Evolutionary conservation across 306 rosid species (phyloP).

Genomic region (Vigna nakashimae): DNA sequence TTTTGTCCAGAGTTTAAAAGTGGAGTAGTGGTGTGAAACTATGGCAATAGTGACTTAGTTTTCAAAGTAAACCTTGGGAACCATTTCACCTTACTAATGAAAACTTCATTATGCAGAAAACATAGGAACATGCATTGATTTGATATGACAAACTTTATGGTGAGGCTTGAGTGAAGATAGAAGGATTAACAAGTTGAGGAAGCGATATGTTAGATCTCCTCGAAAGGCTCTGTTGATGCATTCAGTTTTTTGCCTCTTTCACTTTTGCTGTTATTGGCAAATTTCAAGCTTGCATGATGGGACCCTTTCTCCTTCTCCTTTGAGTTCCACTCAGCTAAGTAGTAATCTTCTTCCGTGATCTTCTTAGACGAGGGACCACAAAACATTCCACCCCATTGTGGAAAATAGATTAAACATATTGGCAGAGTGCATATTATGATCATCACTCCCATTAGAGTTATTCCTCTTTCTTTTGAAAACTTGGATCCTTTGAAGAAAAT

Average conservation of each 20-base stretch:
- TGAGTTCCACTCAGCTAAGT: slow-evolving; percentile 72
- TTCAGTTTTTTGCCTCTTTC: slow-evolving; percentile 63
- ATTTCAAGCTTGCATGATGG: slow-evolving; percentile 69
- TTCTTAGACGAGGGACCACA: slow-evolving; percentile 61
- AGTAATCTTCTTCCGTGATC: slow-evolving; percentile 77
- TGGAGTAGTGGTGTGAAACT: too few species aligned
- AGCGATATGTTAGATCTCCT: slow-evolving; percentile 38
- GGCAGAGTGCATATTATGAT: slow-evolving; percentile 77
- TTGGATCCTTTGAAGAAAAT: slow-evolving; percentile 84
- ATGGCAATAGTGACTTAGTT: too few species aligned
- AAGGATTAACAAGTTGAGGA: slow-evolving; percentile 13
- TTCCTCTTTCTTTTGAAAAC: slow-evolving; percentile 78
- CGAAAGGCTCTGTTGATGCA: slow-evolving; percentile 54
- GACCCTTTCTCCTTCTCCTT: slow-evolving; percentile 68
- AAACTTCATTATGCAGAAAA: slow-evolving; percentile 20
- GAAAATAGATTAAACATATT: slow-evolving; percentile 64
- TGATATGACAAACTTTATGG: not conserved
- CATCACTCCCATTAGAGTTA: slow-evolving; percentile 88
- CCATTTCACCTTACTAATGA: not conserved
- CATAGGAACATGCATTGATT: not conserved
- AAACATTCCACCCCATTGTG: slow-evolving; percentile 94
- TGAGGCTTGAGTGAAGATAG: not conserved
- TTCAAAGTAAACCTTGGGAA: slow-evolving; percentile 2
- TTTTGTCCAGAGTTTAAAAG: too few species aligned
- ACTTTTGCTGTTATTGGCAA: slow-evolving; percentile 75